Evolutionary conservation across 768 basidiomycete species (phyloP).

Genomic region (Mrakia gelida): DNA sequence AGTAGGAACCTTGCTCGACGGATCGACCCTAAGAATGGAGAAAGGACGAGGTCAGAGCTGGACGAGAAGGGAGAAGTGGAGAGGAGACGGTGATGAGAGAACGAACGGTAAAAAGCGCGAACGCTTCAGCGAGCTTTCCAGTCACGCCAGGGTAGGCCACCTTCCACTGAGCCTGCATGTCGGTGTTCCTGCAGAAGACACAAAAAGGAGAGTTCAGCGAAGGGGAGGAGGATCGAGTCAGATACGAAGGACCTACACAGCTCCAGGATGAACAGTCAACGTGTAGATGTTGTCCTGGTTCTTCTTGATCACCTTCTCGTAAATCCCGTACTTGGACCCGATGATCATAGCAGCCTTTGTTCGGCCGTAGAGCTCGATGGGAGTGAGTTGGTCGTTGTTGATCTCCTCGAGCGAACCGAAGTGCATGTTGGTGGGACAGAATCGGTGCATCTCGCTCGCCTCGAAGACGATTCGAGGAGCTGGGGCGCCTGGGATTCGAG

Average conservation of each 20-base stretch:
- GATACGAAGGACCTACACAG: too few relatives aligned
- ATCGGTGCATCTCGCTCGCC: slow-evolving; percentile 47
- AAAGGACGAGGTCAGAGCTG: too few relatives aligned
- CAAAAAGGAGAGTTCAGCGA: background rate
- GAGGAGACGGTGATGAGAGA: background rate
- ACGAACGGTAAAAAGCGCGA: background rate
- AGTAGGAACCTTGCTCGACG: slow-evolving; percentile 41
- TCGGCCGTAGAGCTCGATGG: slow-evolving; percentile 45
- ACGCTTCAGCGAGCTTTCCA: background rate
- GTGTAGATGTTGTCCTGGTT: slow-evolving; percentile 42
- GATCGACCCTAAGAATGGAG: slow-evolving; percentile 32
- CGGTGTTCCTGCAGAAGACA: slow-evolving; percentile 39
- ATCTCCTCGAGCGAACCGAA: slow-evolving; percentile 48
- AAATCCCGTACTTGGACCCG: slow-evolving; percentile 42
- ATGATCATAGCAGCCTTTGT: slow-evolving; percentile 50
- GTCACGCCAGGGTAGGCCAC: slow-evolving; percentile 39
- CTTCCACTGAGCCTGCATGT: slow-evolving; percentile 39
- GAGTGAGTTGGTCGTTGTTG: slow-evolving; percentile 31
- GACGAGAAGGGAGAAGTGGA: background rate
- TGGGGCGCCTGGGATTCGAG: slow-evolving; percentile 37
- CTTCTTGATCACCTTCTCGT: slow-evolving; percentile 43
- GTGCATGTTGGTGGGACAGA: slow-evolving; percentile 43
- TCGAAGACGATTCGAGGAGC: slow-evolving; percentile 48
- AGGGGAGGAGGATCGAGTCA: too few relatives aligned
- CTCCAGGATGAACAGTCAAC: background rate